These are phyloP conservation scores for Sesbania bispinosa DNA, from an alignment of 306 rosid genomes.

Conservation along the genomic window DNA sequence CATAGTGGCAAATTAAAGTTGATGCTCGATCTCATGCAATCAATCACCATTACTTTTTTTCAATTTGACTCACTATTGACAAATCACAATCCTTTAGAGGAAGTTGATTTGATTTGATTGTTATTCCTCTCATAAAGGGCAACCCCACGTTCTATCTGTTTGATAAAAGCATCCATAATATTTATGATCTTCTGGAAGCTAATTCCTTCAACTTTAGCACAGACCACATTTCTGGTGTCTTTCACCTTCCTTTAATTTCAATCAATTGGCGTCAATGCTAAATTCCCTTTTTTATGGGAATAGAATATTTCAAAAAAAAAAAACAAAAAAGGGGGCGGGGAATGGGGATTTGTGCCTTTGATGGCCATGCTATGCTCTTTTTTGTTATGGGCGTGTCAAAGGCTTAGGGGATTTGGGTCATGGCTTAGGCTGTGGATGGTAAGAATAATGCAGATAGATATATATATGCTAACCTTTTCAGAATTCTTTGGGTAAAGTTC, in stretches of 20 bases:
- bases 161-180: slow-evolving; percentile 14
- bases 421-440: too few species aligned
- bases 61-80: slow-evolving; percentile 11
- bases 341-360: neutral
- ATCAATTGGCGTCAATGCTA: slow-evolving; percentile 17
- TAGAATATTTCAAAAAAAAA: slow-evolving; percentile 15
- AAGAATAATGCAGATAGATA: too few species aligned
- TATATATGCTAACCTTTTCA: too few species aligned
- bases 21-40: slow-evolving; percentile 21
- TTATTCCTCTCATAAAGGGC: slow-evolving; percentile 13
- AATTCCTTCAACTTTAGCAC: neutral
- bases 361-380: neutral
- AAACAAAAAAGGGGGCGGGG: neutral
- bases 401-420: neutral
- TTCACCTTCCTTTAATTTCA: slow-evolving; percentile 11
- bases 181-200: slow-evolving; percentile 8
- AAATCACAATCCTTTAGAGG: neutral
- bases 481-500: too few species aligned
- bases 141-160: neutral
- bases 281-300: slow-evolving; percentile 33
- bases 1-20: slow-evolving; percentile 1
- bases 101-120: too few species aligned
- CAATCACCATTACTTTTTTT: slow-evolving; percentile 26
- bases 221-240: neutral
- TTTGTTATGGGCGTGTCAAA: neutral